These are phyloP conservation scores for Tardiomyces blankii DNA, from an alignment of 1,139 yeast genomes.

Conservation along the genomic window DNA sequence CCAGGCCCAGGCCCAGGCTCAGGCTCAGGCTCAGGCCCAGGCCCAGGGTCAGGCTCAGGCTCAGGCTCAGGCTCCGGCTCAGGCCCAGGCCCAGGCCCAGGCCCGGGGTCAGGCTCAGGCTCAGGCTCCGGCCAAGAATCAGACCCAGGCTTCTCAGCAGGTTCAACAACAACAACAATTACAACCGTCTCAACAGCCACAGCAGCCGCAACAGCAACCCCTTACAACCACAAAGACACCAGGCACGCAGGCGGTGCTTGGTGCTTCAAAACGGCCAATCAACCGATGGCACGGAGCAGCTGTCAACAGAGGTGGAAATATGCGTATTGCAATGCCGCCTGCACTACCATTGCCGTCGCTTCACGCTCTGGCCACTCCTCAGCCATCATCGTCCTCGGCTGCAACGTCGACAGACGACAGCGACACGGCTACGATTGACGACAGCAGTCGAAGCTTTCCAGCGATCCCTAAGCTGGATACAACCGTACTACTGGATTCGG, in stretches of 20 bases:
- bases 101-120: too few species aligned
- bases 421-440: background rate
- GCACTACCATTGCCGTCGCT: conserved; percentile 10
- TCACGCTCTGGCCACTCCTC: conserved; percentile 2
- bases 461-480: conserved; percentile 16
- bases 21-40: too few species aligned
- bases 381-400: background rate
- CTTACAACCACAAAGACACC: conserved; percentile 1
- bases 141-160: too few species aligned
- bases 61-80: too few species aligned
- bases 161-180: background rate
- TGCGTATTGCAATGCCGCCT: conserved; percentile 21
- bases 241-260: conserved; percentile 1
- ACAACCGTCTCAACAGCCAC: background rate
- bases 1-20: too few species aligned
- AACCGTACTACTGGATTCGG: conserved; percentile 20
- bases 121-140: too few species aligned
- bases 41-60: too few species aligned
- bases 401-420: background rate
- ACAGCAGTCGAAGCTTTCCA: conserved; percentile 12
- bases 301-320: conserved; percentile 4
- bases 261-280: background rate
- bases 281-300: conserved; percentile 3
- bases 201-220: background rate
- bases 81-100: too few species aligned